A percentile compares a stretch with the other conserved stretches of the same genome.
phyloP scores from a whole-genome alignment of 192 early-diverging fungal species.

The Gamsiella multidivaricata region DNA sequence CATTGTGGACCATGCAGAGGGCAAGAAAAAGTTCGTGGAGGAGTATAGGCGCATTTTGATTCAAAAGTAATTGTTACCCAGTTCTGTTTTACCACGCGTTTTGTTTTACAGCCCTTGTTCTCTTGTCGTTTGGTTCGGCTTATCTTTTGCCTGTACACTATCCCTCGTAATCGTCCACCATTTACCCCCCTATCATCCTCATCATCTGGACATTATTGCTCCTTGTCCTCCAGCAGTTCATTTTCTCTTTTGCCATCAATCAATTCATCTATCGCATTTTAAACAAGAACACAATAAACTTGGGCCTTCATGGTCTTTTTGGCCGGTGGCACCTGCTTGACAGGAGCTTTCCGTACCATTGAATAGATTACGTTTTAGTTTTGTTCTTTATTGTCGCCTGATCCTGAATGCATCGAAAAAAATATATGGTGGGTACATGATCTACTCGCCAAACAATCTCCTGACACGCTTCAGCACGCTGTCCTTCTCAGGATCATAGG shows the following conservation, averaged over 20 bases:
- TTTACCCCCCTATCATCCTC: not conserved
- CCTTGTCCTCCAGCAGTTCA: no score
- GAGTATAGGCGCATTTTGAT: conserved; percentile 57
- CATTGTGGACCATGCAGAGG: conserved; percentile 74
- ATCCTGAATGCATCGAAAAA: not conserved
- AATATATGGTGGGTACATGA: not conserved
- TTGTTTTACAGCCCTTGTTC: not conserved
- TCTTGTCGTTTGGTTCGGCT: not conserved
- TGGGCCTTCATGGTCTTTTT: no score
- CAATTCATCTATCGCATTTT: no score
- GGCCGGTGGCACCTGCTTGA: no score
- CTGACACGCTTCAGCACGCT: conserved; percentile 87
- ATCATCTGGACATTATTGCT: not conserved
- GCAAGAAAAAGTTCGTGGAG: conserved; percentile 58
- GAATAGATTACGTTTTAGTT: no score
- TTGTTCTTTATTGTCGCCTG: not conserved
- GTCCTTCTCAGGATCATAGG: conserved; percentile 88
- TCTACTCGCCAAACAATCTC: conserved; percentile 83
- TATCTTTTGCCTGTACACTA: not conserved
- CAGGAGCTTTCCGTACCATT: no score
- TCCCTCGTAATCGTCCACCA: not conserved
- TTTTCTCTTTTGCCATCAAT: no score
- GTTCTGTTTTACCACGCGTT: not conserved
- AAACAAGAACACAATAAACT: no score
- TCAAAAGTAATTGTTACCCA: conserved; percentile 8